Percentiles rank a stretch among this genome's conserved stretches.
phyloP scores from a whole-genome alignment of 2,329 filamentous ascomycete species.

The Penicillium expansum region DNA sequence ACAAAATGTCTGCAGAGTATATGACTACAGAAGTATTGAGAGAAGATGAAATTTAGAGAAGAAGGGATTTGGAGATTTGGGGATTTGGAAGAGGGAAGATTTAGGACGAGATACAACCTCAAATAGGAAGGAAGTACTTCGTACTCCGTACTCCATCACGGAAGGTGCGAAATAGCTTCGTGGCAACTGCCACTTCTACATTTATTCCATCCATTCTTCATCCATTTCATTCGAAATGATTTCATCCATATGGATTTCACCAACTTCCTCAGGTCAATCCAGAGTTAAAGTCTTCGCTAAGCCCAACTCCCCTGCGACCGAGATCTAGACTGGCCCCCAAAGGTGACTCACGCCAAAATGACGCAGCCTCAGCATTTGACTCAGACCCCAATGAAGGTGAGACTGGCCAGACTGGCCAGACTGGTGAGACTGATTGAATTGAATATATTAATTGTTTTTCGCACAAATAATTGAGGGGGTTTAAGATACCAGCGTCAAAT shows the following conservation, averaged over 20 bases:
- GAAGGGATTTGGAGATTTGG: slow-evolving; percentile 6
- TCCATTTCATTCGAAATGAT: too few relatives aligned
- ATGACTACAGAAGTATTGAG: slow-evolving; percentile 6
- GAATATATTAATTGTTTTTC: not conserved
- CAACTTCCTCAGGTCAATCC: not conserved
- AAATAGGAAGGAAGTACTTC: not conserved
- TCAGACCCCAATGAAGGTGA: too few relatives aligned
- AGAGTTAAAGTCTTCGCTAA: not conserved
- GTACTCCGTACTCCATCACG: too few relatives aligned
- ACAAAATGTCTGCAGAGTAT: slow-evolving; percentile 24
- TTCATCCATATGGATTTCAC: not conserved
- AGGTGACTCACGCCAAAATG: slow-evolving; percentile 7
- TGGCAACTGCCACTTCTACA: not conserved
- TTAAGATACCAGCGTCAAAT: not conserved
- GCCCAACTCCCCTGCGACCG: too few relatives aligned
- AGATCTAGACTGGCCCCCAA: not conserved
- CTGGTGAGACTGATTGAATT: not conserved
- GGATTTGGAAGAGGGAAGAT: slow-evolving; percentile 6
- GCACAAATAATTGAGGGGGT: not conserved
- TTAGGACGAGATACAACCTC: not conserved
- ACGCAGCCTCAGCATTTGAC: not conserved
- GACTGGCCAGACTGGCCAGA: too few relatives aligned
- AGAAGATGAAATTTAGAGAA: not conserved
- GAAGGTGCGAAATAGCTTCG: not conserved
- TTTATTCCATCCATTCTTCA: too few relatives aligned